Base-by-base conservation (phyloP, 257 asterid genomes). In the Thymus mandschuricus region DNA sequence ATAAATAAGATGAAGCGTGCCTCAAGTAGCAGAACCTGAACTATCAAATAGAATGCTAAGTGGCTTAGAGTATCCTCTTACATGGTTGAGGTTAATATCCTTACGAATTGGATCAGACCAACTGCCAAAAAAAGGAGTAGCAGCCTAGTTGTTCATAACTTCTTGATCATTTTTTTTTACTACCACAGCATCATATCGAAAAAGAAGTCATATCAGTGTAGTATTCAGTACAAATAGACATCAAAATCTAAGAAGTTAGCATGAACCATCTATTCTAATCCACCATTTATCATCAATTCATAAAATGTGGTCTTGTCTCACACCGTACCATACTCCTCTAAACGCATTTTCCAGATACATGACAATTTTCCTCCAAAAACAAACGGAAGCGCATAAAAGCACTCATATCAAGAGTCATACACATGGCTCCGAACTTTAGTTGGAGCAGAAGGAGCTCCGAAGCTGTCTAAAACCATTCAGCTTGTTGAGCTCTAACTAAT, bases 151-250 rank as follows among this genome's bases (percentile, higher is more conserved):
- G 44, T 31, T 44, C 66, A 64, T 10, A 31, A 51, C 29, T 49
- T 43, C 5, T 30, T 63, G 9, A 72, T 13, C 71, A 21, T 21
- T 41, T 63, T 10, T 72, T 72, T n/a, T 28, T 8, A 30, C 10
- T 41, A 55, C 31, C 31, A 13, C 4, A 54, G 7, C 3, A 52
- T 40, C 46, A 72, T 10, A 40, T 3, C 1, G 35, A 63, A 54
- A 38, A 62, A n/a, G 21, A 71, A 38, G 21, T 40, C 13, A 46
- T 3, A 61, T 5, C 10, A 72, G 15, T 40, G 29, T 49, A 46
- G 2, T 44, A 52, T 28, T 30, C 64, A 40, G 70, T 51, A 38
- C 64, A 51, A 40, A 72, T 27, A 71, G 62, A 13, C 29, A 64
- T 52, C n/a, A 60, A 28, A 54, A 52, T 28, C 50, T 31, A 52